Percentiles rank a stretch among this genome's conserved stretches.
Evolutionary conservation across 768 basidiomycete species (phyloP).

Genomic region (Pulveroboletus frians): DNA sequence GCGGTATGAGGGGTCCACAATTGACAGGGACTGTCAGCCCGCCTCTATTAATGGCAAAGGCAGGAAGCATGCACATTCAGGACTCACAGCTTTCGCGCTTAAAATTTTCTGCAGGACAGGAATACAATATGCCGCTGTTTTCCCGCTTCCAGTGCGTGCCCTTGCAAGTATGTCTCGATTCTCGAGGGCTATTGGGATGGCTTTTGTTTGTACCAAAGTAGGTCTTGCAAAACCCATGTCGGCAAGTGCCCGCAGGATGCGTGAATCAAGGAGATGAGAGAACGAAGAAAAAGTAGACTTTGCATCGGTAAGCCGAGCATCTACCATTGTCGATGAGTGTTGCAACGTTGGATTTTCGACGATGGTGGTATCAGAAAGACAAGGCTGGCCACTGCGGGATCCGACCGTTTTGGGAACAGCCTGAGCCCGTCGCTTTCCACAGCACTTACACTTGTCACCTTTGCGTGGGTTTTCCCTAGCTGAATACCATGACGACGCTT

Average conservation of each 20-base stretch:
- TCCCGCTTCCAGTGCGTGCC: slow-evolving; percentile 93
- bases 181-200: slow-evolving; percentile 89
- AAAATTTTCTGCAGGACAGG: slow-evolving; percentile 88
- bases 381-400: too few species aligned
- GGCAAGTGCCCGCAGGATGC: slow-evolving; percentile 84
- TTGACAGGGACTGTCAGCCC: slow-evolving; percentile 30
- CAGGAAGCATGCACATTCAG: neutral
- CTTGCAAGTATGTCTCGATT: slow-evolving; percentile 87
- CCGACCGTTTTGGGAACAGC: neutral
- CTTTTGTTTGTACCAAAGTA: slow-evolving; percentile 86
- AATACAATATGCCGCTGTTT: slow-evolving; percentile 93
- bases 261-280: slow-evolving; percentile 75
- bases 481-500: slow-evolving; percentile 10
- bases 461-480: neutral
- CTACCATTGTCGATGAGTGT: slow-evolving; percentile 34
- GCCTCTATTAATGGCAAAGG: neutral
- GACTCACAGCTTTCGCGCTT: slow-evolving; percentile 68
- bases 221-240: slow-evolving; percentile 87
- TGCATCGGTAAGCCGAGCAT: slow-evolving; percentile 42
- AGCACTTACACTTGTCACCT: neutral
- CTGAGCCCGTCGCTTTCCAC: neutral
- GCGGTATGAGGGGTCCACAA: slow-evolving; percentile 40
- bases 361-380: too few species aligned
- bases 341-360: too few species aligned
- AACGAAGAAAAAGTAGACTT: slow-evolving; percentile 55